Conservation (phyloP, 495 filamentous ascomycete genomes). For the Lophium mytilinum region DNA sequence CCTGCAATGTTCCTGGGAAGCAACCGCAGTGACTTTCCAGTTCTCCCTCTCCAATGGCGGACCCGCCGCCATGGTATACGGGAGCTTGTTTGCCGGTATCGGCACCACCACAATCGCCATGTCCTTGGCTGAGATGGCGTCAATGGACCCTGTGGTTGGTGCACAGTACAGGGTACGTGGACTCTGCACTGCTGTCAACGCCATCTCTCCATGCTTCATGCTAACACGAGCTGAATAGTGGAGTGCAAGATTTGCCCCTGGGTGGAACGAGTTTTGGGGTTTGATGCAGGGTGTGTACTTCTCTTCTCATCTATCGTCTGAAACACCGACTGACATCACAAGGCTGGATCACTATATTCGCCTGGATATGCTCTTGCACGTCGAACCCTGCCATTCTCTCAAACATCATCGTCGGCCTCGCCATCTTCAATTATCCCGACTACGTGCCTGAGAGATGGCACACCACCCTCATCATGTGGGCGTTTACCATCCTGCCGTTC, state of each 20-base stretch:
- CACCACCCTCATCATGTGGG: slow-evolving; percentile 22
- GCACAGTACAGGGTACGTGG: slow-evolving; percentile 13
- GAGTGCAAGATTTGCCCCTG: slow-evolving; percentile 28
- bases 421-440: slow-evolving; percentile 16
- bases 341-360: slow-evolving; percentile 3
- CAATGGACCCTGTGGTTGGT: slow-evolving; percentile 28
- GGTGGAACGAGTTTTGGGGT: slow-evolving; percentile 32
- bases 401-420: slow-evolving; percentile 17
- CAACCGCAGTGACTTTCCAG: slow-evolving; percentile 20
- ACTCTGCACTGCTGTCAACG: slow-evolving; percentile 16
- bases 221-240: background rate
- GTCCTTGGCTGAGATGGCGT: slow-evolving; percentile 34
- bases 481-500: slow-evolving; percentile 12
- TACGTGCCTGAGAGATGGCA: slow-evolving; percentile 23
- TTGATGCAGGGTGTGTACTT: slow-evolving; percentile 9
- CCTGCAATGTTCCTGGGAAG: slow-evolving; percentile 29
- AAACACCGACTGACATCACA: too few species aligned
- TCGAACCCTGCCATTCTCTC: slow-evolving; percentile 18
- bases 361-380: slow-evolving; percentile 20
- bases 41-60: slow-evolving; percentile 30
- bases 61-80: slow-evolving; percentile 30
- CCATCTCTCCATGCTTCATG: too few species aligned
- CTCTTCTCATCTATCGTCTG: too few species aligned
- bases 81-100: slow-evolving; percentile 23
- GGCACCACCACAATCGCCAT: slow-evolving; percentile 26